Evolutionary conservation across 2,329 filamentous ascomycete genomes (phyloP).

Genomic region (Hymenoscyphus scutula): DNA sequence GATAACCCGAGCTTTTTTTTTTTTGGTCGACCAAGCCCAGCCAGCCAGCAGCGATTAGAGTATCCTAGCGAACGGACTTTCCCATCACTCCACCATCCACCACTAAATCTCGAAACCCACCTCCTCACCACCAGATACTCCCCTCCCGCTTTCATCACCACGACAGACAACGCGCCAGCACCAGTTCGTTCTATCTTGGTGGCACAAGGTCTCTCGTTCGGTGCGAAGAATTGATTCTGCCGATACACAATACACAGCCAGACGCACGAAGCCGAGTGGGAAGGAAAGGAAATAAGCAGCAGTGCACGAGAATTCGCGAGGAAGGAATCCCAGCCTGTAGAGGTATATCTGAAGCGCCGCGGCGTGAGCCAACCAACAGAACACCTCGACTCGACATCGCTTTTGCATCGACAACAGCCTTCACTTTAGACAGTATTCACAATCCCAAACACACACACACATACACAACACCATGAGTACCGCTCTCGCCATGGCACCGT

Average conservation of each 20-base stretch:
- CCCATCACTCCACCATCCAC: background rate
- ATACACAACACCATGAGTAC: slow-evolving; percentile 56
- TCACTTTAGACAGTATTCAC: background rate
- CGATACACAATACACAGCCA: slow-evolving; percentile 19
- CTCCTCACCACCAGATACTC: background rate
- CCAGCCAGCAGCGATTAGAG: background rate
- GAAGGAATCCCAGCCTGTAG: slow-evolving; percentile 11
- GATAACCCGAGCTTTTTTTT: background rate
- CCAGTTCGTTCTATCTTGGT: slow-evolving; percentile 32
- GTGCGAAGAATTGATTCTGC: slow-evolving; percentile 21
- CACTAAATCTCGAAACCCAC: background rate
- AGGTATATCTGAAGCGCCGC: slow-evolving; percentile 15
- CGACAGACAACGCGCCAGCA: slow-evolving; percentile 21
- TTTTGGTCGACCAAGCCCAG: background rate
- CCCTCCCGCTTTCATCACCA: background rate
- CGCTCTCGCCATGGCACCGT: slow-evolving; percentile 66
- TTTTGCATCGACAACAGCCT: background rate
- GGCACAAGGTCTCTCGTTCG: slow-evolving; percentile 32
- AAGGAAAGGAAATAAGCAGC: slow-evolving; percentile 14
- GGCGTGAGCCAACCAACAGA: slow-evolving; percentile 10
- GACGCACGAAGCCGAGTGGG: slow-evolving; percentile 25
- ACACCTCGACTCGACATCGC: background rate
- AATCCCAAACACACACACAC: slow-evolving; percentile 11
- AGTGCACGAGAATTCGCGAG: slow-evolving; percentile 14
- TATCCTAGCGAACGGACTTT: background rate